Base-by-base conservation (phyloP, 2,329 filamentous ascomycete species). In the Verticillium dahliae region DNA sequence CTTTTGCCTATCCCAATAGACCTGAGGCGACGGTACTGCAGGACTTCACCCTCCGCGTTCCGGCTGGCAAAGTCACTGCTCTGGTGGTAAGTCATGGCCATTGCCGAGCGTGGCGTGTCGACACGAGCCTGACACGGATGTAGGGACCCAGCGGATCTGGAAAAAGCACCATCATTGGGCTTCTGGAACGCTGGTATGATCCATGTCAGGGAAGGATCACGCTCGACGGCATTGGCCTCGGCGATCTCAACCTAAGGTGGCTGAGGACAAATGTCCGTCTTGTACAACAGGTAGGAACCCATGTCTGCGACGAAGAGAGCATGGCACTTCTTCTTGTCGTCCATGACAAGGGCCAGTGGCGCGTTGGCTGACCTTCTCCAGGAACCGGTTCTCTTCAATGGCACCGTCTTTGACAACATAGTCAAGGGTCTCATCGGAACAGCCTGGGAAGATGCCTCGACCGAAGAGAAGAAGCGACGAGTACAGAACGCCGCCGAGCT, bases 1-100 rank as follows among this genome's bases (percentile, higher is more conserved):
- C 83, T 65, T 87, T 89, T 69, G 85, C 88, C 66, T 90, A 90
- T 65, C 88, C 88, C 7, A 89, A 86, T 4, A 80, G 88, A 1
- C 84, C 86, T 0, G 85, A 89, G 65, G 85, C 88, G 3, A 79
- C 81, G 2, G 84, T 90, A 4, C 84, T 90, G 75, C 76, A 85
- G 33, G 80, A 84, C 60, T 84, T 90, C 65, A 85, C 75, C 61
- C 75, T 90, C 2, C 66, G 74, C 2, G 80, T 90, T 14, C 84
- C 85, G 5, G 82, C 85, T 4, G 86, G 87, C 7, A 88, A 88
- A 71, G 86, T 85, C n/a, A 88, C 87, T 15, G 87, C 87, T 3
- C 74, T 90, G 15, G 87, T 90, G 10, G 63, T 65, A 61, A 61
- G 65, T 62, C 45, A 27, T 22, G 45, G n/a, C 39, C 4, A 15